These are phyloP conservation scores for Panus rudis DNA, from an alignment of 768 basidiomycete species.

Conservation along the genomic window DNA sequence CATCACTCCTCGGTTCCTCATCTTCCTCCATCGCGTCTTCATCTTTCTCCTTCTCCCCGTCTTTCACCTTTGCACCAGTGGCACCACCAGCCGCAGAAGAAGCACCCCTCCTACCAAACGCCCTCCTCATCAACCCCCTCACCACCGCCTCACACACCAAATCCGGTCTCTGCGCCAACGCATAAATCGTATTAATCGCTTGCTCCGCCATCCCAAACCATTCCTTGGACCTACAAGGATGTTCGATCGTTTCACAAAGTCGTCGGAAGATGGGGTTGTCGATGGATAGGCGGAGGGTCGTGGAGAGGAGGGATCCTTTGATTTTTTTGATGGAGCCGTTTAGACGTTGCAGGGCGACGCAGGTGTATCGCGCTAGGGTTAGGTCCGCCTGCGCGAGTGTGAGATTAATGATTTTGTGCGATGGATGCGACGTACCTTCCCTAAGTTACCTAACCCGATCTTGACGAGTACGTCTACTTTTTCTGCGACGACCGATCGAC, in stretches of 20 bases:
- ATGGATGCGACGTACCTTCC: constrained; percentile 47
- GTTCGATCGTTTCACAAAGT: constrained; percentile 73
- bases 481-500: constrained; percentile 69
- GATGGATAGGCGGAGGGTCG: constrained; percentile 81
- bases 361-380: constrained; percentile 88
- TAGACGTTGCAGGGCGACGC: constrained; percentile 84
- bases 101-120: constrained; percentile 40
- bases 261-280: constrained; percentile 79
- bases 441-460: constrained; percentile 78
- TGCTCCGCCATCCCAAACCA: constrained; percentile 99
- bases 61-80: constrained; percentile 51
- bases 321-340: constrained; percentile 96
- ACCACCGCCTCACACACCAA: constrained; percentile 73
- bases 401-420: background rate
- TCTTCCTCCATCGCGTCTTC: constrained; percentile 55
- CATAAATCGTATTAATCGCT: constrained; percentile 92
- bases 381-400: constrained; percentile 59
- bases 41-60: constrained; percentile 31
- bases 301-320: constrained; percentile 89
- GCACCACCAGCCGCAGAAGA: constrained; percentile 19
- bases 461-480: constrained; percentile 79
- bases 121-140: constrained; percentile 69
- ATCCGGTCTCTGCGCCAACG: constrained; percentile 91
- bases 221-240: constrained; percentile 76
- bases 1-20: constrained; percentile 8